Percentiles rank a stretch among this genome's conserved stretches.
Conservation (phyloP, 805 yeast species). For the Danielozyma ontarioensis region DNA sequence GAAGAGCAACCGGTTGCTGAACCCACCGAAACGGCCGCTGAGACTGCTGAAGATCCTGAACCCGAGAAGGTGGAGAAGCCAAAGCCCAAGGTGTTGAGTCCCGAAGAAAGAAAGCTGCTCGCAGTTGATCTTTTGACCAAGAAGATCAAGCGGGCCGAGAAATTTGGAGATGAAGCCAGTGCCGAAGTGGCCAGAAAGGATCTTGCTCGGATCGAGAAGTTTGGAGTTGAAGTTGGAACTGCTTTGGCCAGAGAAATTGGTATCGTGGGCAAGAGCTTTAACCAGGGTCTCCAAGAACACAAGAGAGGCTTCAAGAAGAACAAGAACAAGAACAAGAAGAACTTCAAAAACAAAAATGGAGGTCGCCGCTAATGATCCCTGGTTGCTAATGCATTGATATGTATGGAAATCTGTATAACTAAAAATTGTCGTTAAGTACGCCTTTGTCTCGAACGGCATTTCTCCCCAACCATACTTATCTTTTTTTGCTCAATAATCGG, state of each 20-base stretch:
- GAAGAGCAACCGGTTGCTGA: not conserved
- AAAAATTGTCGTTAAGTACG: too few relatives aligned
- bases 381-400: too few relatives aligned
- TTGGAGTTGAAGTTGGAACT: slow-evolving; percentile 71
- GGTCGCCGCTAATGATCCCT: too few relatives aligned
- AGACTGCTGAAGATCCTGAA: not conserved
- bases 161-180: slow-evolving; percentile 66
- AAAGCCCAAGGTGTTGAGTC: slow-evolving; percentile 41
- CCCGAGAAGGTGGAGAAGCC: slow-evolving; percentile 21
- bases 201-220: slow-evolving; percentile 71
- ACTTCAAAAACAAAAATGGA: slow-evolving; percentile 4
- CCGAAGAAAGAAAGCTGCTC: slow-evolving; percentile 65
- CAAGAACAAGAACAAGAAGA: slow-evolving; percentile 11
- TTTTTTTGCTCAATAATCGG: too few relatives aligned
- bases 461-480: too few relatives aligned
- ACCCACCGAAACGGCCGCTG: slow-evolving; percentile 2
- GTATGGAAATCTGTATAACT: too few relatives aligned
- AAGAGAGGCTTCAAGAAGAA: slow-evolving; percentile 8
- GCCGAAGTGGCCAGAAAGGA: slow-evolving; percentile 54
- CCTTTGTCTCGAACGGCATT: too few relatives aligned
- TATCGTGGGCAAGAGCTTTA: slow-evolving; percentile 34
- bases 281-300: slow-evolving; percentile 12
- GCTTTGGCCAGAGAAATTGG: slow-evolving; percentile 67
- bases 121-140: slow-evolving; percentile 64
- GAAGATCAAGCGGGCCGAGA: slow-evolving; percentile 67